These are phyloP conservation scores for Fusarium sp. DNA, from an alignment of 2,329 filamentous ascomycete species.

Conservation along the genomic window DNA sequence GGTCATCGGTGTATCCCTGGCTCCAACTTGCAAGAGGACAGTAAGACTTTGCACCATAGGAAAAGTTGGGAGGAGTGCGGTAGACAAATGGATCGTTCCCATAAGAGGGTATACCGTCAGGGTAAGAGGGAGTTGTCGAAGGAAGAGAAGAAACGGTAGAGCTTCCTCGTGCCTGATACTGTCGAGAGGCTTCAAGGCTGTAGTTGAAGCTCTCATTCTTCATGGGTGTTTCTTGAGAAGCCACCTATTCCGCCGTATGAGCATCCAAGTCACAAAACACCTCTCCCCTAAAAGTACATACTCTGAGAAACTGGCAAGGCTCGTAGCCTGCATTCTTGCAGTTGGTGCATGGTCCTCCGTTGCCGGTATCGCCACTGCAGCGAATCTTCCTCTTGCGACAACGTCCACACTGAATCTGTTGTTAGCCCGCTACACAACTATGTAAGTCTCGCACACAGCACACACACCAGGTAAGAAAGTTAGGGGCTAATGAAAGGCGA, in stretches of 20 bases:
- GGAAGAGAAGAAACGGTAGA: constrained; percentile 28
- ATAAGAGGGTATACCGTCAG: constrained; percentile 34
- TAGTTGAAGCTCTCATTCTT: constrained; percentile 46
- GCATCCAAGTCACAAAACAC: neutral
- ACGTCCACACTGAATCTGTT: constrained; percentile 75
- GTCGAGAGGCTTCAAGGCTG: constrained; percentile 48
- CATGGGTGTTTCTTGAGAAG: constrained; percentile 48
- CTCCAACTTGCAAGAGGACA: constrained; percentile 43
- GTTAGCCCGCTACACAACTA: constrained; percentile 38
- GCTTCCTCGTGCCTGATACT: constrained; percentile 45
- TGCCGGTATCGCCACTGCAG: constrained; percentile 85
- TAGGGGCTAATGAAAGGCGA: neutral
- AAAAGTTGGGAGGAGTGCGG: constrained; percentile 37
- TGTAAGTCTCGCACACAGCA: constrained; percentile 43
- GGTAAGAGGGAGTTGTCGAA: constrained; percentile 29
- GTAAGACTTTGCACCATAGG: constrained; percentile 44
- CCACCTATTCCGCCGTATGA: constrained; percentile 42
- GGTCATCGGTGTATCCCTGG: constrained; percentile 44
- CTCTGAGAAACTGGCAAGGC: constrained; percentile 83
- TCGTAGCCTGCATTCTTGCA: constrained; percentile 80
- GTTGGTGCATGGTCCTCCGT: constrained; percentile 82
- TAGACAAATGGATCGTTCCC: constrained; percentile 33
- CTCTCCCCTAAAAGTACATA: constrained; percentile 55
- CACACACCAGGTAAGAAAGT: constrained; percentile 37
- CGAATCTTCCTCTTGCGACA: constrained; percentile 95